These are phyloP conservation scores for Cerioporus squamosus DNA, from an alignment of 1,284 basidiomycete species.

Conservation along the genomic window DNA sequence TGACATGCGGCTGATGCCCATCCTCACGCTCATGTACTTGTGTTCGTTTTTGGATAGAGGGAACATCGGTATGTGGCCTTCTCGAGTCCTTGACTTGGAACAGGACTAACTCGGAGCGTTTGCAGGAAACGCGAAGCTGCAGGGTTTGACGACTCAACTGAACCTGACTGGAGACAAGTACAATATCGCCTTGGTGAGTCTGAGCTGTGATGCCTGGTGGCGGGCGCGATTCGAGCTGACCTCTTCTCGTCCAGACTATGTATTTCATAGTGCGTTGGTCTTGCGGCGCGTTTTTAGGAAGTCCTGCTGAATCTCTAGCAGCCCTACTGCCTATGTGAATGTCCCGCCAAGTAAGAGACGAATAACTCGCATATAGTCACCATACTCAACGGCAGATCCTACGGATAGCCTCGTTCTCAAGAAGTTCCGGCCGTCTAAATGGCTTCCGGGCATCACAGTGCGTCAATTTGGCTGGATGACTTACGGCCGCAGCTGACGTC, in stretches of 20 bases:
- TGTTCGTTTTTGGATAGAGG: slow-evolving; percentile 70
- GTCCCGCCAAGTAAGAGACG: slow-evolving; percentile 57
- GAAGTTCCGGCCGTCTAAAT: slow-evolving; percentile 38
- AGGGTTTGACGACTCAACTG: slow-evolving; percentile 58
- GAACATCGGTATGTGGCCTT: slow-evolving; percentile 20
- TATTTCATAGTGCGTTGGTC: slow-evolving; percentile 62
- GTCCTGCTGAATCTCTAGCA: slow-evolving; percentile 24
- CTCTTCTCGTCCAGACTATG: slow-evolving; percentile 53
- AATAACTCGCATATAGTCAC: not conserved
- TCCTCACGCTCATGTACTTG: slow-evolving; percentile 66
- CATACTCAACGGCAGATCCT: not conserved
- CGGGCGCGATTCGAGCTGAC: not conserved
- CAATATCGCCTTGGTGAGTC: slow-evolving; percentile 66
- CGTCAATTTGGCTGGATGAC: not conserved
- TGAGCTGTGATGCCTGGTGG: not conserved
- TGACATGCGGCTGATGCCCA: slow-evolving; percentile 66
- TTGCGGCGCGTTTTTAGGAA: not conserved
- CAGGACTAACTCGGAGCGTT: slow-evolving; percentile 5
- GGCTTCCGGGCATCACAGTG: slow-evolving; percentile 37
- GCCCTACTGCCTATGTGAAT: slow-evolving; percentile 68
- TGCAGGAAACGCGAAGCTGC: slow-evolving; percentile 67
- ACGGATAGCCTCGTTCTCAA: slow-evolving; percentile 34
- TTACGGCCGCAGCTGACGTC: not conserved
- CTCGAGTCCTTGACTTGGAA: not conserved
- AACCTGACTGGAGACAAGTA: slow-evolving; percentile 61